Evolutionary conservation across 306 rosid genomes (phyloP), one percentile per base, ranked within the genome.

Genomic region (Cucurbita pepo): DNA sequence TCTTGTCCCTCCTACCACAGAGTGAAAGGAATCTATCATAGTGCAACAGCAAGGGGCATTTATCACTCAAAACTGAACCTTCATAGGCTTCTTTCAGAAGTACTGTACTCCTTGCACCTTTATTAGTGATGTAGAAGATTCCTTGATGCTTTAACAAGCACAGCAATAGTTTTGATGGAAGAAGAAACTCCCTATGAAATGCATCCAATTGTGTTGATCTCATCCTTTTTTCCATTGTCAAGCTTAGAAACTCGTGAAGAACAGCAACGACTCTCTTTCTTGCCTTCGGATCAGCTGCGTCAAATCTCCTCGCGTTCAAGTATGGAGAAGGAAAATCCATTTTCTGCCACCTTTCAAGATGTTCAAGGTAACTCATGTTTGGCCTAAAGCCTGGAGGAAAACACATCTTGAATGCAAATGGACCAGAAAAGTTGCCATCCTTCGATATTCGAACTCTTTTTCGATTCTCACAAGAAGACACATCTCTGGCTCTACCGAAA

Each of bases 271-370:
- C 81, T 8, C 94, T 84, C 81, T 93, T 93, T 50, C 90, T 86
- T 9, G 96, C 77, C 79, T 78, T 86, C 3, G 94, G 91, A 78
- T 87, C 91, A 30, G 85, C 77, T 43, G 70, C 75, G 22, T 87
- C 88, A 13, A 93, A 83, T 77, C 96, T 90, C 83, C 94, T 90
- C 0, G 96, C 98, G 45, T 79, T 93, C 78, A 93, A 77, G 82
- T 90, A 93, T 0, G 96, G 98, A 45, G 93, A 88, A 73, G 96
- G 96, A 82, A 90, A 90, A 43, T 90, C 96, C 87, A 88, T 79
- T 72, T 81, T 93, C 84, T 90, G 93, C 96, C 93, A 88, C 83
- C 76, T 82, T 77, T 87, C 87, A 62, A 88, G 75, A 75, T 87
- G 84, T 80, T 87, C 82, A 30, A 87, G 91, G 59, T 78, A 91